These are phyloP conservation scores for Nicotiana paniculata DNA, from an alignment of 257 asterid genomes.

Conservation along the genomic window DNA sequence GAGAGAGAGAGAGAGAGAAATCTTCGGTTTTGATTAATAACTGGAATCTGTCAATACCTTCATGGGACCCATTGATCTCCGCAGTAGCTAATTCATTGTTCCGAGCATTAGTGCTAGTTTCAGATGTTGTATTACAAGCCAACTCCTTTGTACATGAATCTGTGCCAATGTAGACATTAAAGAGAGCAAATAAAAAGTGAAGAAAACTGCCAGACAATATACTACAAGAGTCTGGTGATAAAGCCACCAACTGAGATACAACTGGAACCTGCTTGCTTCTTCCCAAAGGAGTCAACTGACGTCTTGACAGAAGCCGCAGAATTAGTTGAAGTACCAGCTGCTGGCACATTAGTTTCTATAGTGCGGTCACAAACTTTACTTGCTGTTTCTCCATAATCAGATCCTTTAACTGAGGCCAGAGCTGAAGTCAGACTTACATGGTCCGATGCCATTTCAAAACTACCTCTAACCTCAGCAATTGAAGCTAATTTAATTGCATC, in stretches of 20 bases:
- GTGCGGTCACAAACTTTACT: conserved; percentile 1
- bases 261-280: conserved; percentile 23
- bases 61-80: conserved; percentile 10
- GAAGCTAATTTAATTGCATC: conserved; percentile 17
- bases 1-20: neutral
- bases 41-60: conserved; percentile 15
- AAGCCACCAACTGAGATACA: conserved; percentile 15
- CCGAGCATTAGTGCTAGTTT: neutral
- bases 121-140: conserved; percentile 3
- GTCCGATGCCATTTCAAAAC: conserved; percentile 13
- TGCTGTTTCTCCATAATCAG: conserved; percentile 17
- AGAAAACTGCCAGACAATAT: neutral
- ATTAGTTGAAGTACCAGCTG: conserved; percentile 14
- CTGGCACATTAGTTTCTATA: neutral
- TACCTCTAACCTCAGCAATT: conserved; percentile 17
- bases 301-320: conserved; percentile 12
- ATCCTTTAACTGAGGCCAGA: conserved; percentile 12
- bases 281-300: conserved; percentile 19
- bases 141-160: conserved; percentile 14
- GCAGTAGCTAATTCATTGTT: conserved; percentile 15
- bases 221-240: conserved; percentile 27
- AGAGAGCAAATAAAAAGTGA: neutral
- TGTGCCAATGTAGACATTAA: neutral
- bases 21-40: neutral
- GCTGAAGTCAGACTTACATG: conserved; percentile 9